A percentile compares a stretch with the other conserved stretches of the same genome.
Conservation (phyloP, 202 grass and related monocot genomes). For the Panicum hallii region DNA sequence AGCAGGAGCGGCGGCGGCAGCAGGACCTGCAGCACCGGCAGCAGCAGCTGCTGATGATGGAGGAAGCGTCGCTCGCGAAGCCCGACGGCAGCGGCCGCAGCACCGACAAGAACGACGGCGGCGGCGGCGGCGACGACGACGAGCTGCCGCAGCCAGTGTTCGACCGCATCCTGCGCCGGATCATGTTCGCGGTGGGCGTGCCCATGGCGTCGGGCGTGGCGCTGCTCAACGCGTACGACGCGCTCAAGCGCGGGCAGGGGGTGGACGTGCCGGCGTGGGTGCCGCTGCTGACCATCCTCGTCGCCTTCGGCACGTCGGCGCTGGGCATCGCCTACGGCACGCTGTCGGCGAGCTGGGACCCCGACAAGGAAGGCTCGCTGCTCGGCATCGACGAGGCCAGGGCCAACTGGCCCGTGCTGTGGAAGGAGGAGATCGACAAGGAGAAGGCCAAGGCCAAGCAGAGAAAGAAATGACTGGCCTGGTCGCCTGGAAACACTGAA, state of each 20-base stretch:
- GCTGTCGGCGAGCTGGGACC: conserved; percentile 84
- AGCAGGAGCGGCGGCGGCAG: conserved; percentile 32
- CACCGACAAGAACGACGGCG: neutral
- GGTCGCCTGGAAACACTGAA: neutral
- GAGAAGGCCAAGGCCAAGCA: conserved; percentile 33
- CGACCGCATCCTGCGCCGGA: conserved; percentile 75
- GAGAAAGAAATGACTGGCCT: conserved; percentile 5
- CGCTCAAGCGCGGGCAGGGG: conserved; percentile 43
- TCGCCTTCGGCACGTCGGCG: conserved; percentile 87
- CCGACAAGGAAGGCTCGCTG: conserved; percentile 70
- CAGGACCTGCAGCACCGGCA: conserved; percentile 39
- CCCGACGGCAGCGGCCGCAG: neutral
- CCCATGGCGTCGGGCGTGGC: conserved; percentile 72
- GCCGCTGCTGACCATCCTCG: conserved; percentile 62
- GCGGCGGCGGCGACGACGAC: conserved; percentile 40
- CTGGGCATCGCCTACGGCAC: conserved; percentile 89
- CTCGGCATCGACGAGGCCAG: conserved; percentile 76
- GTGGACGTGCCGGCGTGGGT: conserved; percentile 62
- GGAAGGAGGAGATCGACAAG: conserved; percentile 75
- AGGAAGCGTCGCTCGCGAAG: neutral
- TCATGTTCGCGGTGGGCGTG: conserved; percentile 60
- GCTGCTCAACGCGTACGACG: conserved; percentile 60
- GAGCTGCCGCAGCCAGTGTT: conserved; percentile 79
- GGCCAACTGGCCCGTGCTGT: conserved; percentile 84
- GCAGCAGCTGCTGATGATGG: conserved; percentile 29